Conservation (phyloP, 2,329 filamentous ascomycete species). For the Paecilomyces fulvus region DNA sequence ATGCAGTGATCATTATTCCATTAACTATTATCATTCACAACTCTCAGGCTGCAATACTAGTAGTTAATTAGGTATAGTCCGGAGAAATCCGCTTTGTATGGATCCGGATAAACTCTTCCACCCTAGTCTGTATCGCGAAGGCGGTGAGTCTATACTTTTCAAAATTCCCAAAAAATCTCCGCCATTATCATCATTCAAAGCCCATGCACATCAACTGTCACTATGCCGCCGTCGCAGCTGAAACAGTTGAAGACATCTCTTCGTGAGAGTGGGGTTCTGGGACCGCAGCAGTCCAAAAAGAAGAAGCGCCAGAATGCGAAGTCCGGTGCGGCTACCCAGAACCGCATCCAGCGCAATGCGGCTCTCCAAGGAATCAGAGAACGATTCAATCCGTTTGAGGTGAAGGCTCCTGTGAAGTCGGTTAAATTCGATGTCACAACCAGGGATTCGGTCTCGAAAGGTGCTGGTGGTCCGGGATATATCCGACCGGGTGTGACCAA, state of each 20-base stretch:
- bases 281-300: conserved; percentile 91
- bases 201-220: conserved; percentile 12
- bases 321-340: conserved; percentile 59
- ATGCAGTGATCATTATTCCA: too few relatives aligned
- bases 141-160: conserved; percentile 28
- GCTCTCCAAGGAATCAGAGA: conserved; percentile 83
- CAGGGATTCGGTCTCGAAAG: conserved; percentile 43
- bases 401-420: conserved; percentile 68
- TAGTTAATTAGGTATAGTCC: too few relatives aligned
- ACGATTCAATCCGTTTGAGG: conserved; percentile 95
- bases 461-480: conserved; percentile 47
- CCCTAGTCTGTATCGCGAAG: conserved; percentile 19
- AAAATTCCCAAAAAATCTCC: conserved; percentile 19
- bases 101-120: background rate
- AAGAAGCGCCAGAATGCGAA: conserved; percentile 69
- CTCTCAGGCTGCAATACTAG: too few relatives aligned
- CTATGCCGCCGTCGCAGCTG: conserved; percentile 90
- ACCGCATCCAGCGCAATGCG: conserved; percentile 66
- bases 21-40: too few relatives aligned
- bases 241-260: conserved; percentile 92
- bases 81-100: background rate
- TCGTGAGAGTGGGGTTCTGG: conserved; percentile 78
- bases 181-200: conserved; percentile 7
- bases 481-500: conserved; percentile 78
- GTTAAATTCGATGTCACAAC: conserved; percentile 81